Base-by-base conservation (phyloP, 352 stramenopile species). In the Phytophthora podocarpi region DNA sequence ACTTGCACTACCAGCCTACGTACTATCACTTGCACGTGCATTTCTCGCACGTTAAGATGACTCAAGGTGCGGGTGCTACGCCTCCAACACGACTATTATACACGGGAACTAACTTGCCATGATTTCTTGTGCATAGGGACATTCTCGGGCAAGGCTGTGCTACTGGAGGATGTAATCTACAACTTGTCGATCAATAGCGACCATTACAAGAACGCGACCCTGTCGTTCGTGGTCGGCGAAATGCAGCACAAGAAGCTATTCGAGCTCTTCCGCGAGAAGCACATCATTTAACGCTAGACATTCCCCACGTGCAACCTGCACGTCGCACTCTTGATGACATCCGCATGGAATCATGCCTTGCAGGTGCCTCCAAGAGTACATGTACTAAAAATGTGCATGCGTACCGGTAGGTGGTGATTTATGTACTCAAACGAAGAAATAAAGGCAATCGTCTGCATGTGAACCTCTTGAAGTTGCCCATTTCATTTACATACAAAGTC, bases 1-100 rank as follows among this genome's bases (percentile, higher is more conserved):
- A 94, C 59, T 78, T 96, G 57, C 87, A 96, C 73, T 96, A 96
- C 46, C 87, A 93, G 72, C 87, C 87, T 24, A 93, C 87, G 41
- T 96, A 96, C 61, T 96, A 96, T 54, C 87, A 96, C 59, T 76
- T 96, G 45, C 87, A 96, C 51, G 82, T 96, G 13, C 87, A 96
- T 46, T 95, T 96, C 42, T 89, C 80, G 23, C 87, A 96, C 59
- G 72, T 95, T 35, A 93, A 93, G 59, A 85, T 95, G 67, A 80
- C 71, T 10, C 71, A 89, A 50, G 87, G 87, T 90, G 60, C 12
- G 45, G 35, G 23, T 46, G 21, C 27, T 24, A 24, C 28, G 12
- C 9, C 18, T 10, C 8, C 8, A 34, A 18, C 15, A 12, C 10
- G 12, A n/a, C 10, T 36, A n/a, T 15, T 36, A n/a, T 50, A 13